These are phyloP conservation scores for Dorcoceras hygrometricum DNA, from an alignment of 257 asterid species.

Conservation along the genomic window DNA sequence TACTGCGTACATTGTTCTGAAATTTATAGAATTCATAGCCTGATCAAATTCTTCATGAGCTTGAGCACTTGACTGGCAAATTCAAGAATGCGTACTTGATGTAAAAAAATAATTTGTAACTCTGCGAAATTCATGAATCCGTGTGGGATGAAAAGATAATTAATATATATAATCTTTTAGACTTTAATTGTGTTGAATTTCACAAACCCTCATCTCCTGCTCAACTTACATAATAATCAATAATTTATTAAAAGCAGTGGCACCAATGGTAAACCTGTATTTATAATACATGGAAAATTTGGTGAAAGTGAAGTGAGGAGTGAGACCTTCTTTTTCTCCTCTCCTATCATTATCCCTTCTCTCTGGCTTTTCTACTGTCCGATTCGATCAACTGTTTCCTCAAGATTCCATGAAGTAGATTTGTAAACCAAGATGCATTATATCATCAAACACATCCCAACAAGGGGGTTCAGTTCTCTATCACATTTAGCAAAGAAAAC, in stretches of 20 bases:
- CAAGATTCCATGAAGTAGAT: conserved; percentile 19
- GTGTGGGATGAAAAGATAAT: too few species aligned
- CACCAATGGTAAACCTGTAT: conserved; percentile 33
- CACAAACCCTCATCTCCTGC: background rate
- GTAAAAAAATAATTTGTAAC: background rate
- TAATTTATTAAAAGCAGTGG: conserved; percentile 3
- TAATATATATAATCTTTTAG: too few species aligned
- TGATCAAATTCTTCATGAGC: background rate
- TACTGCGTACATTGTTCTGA: too few species aligned
- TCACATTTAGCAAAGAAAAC: background rate
- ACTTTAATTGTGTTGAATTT: too few species aligned
- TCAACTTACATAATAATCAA: background rate
- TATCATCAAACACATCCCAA: background rate
- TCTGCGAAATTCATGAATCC: background rate
- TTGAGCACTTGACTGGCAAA: background rate
- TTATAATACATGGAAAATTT: conserved; percentile 24
- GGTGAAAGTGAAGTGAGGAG: conserved; percentile 45
- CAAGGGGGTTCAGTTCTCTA: conserved; percentile 23
- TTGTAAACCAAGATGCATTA: background rate
- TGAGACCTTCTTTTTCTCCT: conserved; percentile 33
- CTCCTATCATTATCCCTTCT: conserved; percentile 39
- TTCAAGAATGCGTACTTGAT: background rate
- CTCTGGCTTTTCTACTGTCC: conserved; percentile 23
- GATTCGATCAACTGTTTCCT: conserved; percentile 29
- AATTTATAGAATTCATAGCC: background rate